Evolutionary conservation across 2,329 filamentous ascomycete species (phyloP), one percentile per base, ranked within the genome.

Genomic region (Sporothrix pallida): DNA sequence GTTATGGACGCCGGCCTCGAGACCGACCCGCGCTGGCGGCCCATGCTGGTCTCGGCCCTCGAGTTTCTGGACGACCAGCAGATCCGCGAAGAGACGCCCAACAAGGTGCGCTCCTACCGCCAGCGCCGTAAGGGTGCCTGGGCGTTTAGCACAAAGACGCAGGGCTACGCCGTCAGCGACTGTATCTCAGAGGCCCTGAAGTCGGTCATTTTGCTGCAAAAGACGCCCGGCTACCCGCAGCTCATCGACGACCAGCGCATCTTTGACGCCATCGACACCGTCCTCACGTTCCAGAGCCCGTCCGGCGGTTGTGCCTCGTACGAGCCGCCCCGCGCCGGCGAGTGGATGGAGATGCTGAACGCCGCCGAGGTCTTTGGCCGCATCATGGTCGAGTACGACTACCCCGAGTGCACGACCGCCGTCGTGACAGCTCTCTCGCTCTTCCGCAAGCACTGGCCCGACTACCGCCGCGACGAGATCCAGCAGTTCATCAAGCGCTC

Each of bases 351-450:
- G 81, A 87, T 91, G 81, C 88, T 99, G 60, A 99, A 99, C 79
- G 95, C 95, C 0, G 96, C 96, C 1, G 96, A 99, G 81, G 95
- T 99, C 0, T 99, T 99, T 81, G 95, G 94, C 15, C 89, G 91
- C 23, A 99, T 99, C 83, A 99, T 99, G 96, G 92, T 99, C 72
- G 95, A 98, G 80, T 99, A 99, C 81, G 94, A 97, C 81, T 98
- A 99, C 79, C 94, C 95, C 0, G 96, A 99, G 82, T 99, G 96
- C 84, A 99, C 96, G 0, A 98, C 96, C 2, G 95, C 96, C 0
- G 94, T 94, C 44, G 92, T 99, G 3, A 98, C 93, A 0, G 94
- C 93, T 0, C 86, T 99, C 23, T 92, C 91, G 4, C 86, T 95
- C 1, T 98, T 98, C 85, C 88, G 89, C 77, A 87, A 92, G 78